phyloP scores from a whole-genome alignment of 805 yeast species.

The Hanseniaspora mollemarum region DNA sequence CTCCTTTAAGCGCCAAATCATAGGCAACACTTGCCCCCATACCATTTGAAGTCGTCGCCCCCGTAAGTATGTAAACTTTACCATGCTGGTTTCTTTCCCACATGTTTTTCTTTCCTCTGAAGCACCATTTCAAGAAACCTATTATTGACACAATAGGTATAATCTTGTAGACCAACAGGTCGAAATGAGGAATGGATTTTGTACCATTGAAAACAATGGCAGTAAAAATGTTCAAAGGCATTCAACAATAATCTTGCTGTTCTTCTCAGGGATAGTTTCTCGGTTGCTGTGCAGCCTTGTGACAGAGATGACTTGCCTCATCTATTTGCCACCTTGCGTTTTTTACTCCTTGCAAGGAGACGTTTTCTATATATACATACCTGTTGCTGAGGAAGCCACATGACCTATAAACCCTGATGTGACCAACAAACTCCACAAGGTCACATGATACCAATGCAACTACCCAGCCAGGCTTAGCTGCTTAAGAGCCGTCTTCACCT shows the following conservation, averaged over 20 bases:
- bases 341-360: too few species aligned
- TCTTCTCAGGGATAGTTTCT: too few species aligned
- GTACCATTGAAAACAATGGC: conserved; percentile 62
- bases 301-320: too few species aligned
- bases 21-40: conserved; percentile 65
- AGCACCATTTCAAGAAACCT: conserved; percentile 53
- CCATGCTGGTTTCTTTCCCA: conserved; percentile 94
- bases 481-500: conserved; percentile 63
- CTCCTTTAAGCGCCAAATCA: conserved; percentile 71
- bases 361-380: too few species aligned
- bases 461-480: too few species aligned
- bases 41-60: conserved; percentile 75
- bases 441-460: too few species aligned
- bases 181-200: conserved; percentile 64
- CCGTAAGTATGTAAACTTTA: conserved; percentile 67
- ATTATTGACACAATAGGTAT: conserved; percentile 44
- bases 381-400: too few species aligned
- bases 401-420: too few species aligned
- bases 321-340: too few species aligned
- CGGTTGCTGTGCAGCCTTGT: too few species aligned
- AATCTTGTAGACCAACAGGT: conserved; percentile 37
- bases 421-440: neutral
- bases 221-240: conserved; percentile 82
- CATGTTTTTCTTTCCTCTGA: conserved; percentile 68
- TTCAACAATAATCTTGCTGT: conserved; percentile 25